A percentile compares a stretch with the other conserved stretches of the same genome.
Conservation (phyloP, 1,284 basidiomycete species). For the Ceratobasidium sp. region DNA sequence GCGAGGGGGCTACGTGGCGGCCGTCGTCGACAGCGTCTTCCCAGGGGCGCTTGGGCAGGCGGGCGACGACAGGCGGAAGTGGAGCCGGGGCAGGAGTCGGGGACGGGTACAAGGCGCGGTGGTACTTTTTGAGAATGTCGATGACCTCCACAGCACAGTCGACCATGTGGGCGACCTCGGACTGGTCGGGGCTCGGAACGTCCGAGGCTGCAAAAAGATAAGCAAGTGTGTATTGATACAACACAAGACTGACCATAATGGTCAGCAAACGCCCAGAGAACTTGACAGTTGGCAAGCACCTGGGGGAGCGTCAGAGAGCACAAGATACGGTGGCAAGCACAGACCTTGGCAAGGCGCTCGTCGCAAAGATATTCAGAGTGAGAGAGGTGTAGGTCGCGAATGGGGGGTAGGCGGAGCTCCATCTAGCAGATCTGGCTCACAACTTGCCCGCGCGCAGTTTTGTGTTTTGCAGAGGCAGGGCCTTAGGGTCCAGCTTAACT, state of each 20-base stretch:
- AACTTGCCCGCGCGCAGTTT: background rate
- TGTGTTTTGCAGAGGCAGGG: background rate
- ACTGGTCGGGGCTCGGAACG: background rate
- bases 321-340: background rate
- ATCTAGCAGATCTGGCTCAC: slow-evolving; percentile 30
- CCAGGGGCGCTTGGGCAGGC: slow-evolving; percentile 35
- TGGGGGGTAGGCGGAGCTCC: slow-evolving; percentile 38
- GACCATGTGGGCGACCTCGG: slow-evolving; percentile 35
- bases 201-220: background rate
- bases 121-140: slow-evolving; percentile 22
- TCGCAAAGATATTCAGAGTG: slow-evolving; percentile 15
- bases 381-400: slow-evolving; percentile 44
- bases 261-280: slow-evolving; percentile 36
- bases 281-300: slow-evolving; percentile 17
- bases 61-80: background rate
- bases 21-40: slow-evolving; percentile 23
- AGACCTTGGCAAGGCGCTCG: slow-evolving; percentile 28
- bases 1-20: slow-evolving; percentile 13
- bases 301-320: background rate
- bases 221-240: background rate
- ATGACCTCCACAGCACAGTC: slow-evolving; percentile 27
- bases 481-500: background rate
- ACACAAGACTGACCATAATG: slow-evolving; percentile 25
- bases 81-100: background rate
- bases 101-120: background rate